A percentile compares a stretch with the other conserved stretches of the same genome.
These are phyloP conservation scores for Sordariomycetes sp. DNA, from an alignment of 2,329 filamentous ascomycete species.

Conservation along the genomic window DNA sequence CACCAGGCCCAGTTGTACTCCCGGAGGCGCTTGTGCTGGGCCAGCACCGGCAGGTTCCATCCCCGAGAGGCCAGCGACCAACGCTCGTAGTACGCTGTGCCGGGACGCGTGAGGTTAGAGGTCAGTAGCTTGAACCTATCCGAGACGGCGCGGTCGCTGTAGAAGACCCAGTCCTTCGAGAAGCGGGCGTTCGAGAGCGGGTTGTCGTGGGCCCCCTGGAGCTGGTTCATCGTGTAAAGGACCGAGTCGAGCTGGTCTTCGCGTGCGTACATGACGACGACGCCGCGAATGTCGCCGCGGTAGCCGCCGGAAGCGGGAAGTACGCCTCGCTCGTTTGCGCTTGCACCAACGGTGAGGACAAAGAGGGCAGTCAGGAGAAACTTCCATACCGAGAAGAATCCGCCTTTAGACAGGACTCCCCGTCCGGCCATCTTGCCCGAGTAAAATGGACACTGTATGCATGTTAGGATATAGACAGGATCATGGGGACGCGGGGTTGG, in stretches of 20 bases:
- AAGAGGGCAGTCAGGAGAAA: not conserved
- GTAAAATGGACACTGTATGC: not conserved
- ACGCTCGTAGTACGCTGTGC: conserved; percentile 58
- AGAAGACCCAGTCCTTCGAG: conserved; percentile 66
- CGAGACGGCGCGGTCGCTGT: conserved; percentile 71
- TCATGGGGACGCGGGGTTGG: not conserved
- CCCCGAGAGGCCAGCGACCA: not conserved
- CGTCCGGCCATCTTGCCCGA: not conserved
- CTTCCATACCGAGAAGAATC: not conserved
- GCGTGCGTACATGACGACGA: conserved; percentile 51
- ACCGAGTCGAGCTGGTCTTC: conserved; percentile 61
- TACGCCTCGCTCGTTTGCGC: conserved; percentile 39
- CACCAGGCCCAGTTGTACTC: conserved; percentile 50
- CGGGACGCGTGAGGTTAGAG: conserved; percentile 53
- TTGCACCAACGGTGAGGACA: not conserved
- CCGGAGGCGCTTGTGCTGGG: conserved; percentile 61
- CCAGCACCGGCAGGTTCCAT: conserved; percentile 38
- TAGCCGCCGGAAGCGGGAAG: conserved; percentile 52
- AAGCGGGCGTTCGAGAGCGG: conserved; percentile 57
- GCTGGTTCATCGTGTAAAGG: conserved; percentile 56
- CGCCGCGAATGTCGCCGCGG: conserved; percentile 32
- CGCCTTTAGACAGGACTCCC: not conserved
- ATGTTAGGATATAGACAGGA: not conserved
- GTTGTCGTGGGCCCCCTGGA: conserved; percentile 7
- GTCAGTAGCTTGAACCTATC: conserved; percentile 65